A percentile compares a stretch with the other conserved stretches of the same genome.
Evolutionary conservation across 2,329 filamentous ascomycete species (phyloP).

Genomic region (Pseudonectria buxi): DNA sequence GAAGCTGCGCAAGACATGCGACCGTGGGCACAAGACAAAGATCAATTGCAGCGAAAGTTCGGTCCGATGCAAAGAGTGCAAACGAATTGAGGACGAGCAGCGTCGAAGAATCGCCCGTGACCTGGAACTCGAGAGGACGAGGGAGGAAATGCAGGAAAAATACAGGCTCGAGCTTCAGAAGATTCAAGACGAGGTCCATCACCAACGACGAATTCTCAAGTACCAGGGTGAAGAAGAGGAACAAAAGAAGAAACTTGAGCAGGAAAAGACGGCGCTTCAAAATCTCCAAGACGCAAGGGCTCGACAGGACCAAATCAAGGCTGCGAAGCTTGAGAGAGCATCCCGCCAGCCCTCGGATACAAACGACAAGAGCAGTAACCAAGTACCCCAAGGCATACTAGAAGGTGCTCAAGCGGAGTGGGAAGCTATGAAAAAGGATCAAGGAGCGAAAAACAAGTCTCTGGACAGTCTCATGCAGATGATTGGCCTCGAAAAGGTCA

Average conservation of each 20-base stretch:
- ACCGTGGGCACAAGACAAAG: constrained; percentile 41
- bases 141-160: constrained; percentile 35
- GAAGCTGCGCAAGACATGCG: constrained; percentile 40
- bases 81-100: constrained; percentile 38
- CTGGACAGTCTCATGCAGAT: constrained; percentile 62
- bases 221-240: constrained; percentile 38
- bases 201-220: constrained; percentile 36
- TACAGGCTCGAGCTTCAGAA: constrained; percentile 40
- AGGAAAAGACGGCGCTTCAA: constrained; percentile 41
- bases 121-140: constrained; percentile 42
- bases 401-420: constrained; percentile 49
- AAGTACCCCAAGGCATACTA: too few relatives aligned
- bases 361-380: not conserved
- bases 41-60: constrained; percentile 38
- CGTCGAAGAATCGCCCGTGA: constrained; percentile 39
- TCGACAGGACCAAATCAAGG: constrained; percentile 7
- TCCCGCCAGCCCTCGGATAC: too few relatives aligned
- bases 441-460: constrained; percentile 42
- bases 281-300: constrained; percentile 28
- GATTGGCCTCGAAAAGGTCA: constrained; percentile 66
- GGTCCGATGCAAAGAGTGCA: constrained; percentile 44
- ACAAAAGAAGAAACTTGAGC: constrained; percentile 35
- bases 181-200: constrained; percentile 49
- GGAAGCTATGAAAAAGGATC: constrained; percentile 50
- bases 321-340: too few relatives aligned